Conservation (phyloP, 768 basidiomycete species). For the Naganishia antarctica region DNA sequence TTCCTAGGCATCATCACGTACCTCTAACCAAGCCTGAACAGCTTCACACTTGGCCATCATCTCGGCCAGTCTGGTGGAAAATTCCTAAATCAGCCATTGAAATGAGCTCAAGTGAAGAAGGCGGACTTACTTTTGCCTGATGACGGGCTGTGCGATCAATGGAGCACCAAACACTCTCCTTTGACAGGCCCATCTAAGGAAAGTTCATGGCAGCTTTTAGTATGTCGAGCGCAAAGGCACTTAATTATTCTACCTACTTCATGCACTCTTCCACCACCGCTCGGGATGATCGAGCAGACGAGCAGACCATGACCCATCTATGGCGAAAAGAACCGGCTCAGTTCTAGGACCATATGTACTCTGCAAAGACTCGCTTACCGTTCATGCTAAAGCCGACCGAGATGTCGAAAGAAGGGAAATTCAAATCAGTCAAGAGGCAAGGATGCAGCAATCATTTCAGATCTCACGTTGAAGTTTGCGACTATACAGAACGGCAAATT, state of each 20-base stretch:
- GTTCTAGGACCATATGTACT: not conserved
- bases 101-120: not conserved
- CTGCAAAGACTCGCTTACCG: slow-evolving; percentile 36
- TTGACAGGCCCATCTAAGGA: slow-evolving; percentile 80
- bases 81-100: not conserved
- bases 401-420: not conserved
- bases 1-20: not conserved
- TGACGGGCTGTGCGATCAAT: slow-evolving; percentile 71
- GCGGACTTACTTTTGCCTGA: slow-evolving; percentile 62
- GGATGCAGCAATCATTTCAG: not conserved
- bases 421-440: not conserved
- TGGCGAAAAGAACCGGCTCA: slow-evolving; percentile 35
- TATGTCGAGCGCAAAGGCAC: too few species aligned
- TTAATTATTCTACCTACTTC: too few species aligned
- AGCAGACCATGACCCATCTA: slow-evolving; percentile 76
- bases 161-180: slow-evolving; percentile 87
- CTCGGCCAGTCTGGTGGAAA: slow-evolving; percentile 55
- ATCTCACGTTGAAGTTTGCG: slow-evolving; percentile 70
- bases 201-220: too few species aligned
- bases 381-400: slow-evolving; percentile 57
- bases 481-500: slow-evolving; percentile 41
- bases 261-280: slow-evolving; percentile 76
- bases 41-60: slow-evolving; percentile 85
- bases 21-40: slow-evolving; percentile 77
- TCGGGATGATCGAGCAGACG: slow-evolving; percentile 69